These are phyloP conservation scores for Pseudogymnoascus sp. DNA, from an alignment of 2,329 filamentous ascomycete species.

Conservation along the genomic window DNA sequence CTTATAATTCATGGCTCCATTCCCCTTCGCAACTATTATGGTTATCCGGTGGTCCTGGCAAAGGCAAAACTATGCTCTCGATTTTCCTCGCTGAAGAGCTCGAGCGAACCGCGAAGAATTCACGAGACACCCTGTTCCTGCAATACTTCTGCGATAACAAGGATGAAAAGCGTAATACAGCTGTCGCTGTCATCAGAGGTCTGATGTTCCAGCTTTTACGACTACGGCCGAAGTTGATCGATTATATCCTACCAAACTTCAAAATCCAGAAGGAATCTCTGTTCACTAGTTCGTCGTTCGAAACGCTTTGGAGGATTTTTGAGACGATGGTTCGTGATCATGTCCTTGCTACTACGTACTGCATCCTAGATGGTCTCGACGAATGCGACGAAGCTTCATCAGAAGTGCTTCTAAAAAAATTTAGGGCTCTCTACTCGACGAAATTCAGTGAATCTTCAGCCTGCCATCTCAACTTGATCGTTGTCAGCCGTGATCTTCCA, in stretches of 20 bases:
- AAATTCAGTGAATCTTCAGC: neutral
- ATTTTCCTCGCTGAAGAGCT: neutral
- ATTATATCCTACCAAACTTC: slow-evolving; percentile 14
- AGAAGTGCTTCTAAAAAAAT: slow-evolving; percentile 15
- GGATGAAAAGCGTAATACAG: slow-evolving; percentile 32
- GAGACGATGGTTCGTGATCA: slow-evolving; percentile 20
- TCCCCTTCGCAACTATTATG: no score
- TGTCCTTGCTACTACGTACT: slow-evolving; percentile 17
- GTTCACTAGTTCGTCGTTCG: slow-evolving; percentile 11
- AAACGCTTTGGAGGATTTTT: slow-evolving; percentile 22
- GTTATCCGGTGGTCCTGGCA: no score
- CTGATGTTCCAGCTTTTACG: slow-evolving; percentile 32
- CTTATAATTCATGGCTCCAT: no score
- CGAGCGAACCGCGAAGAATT: neutral
- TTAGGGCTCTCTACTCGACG: slow-evolving; percentile 4
- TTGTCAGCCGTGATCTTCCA: slow-evolving; percentile 21
- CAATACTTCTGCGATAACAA: slow-evolving; percentile 39
- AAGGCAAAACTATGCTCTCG: neutral
- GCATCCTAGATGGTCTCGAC: slow-evolving; percentile 22
- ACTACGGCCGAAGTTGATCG: slow-evolving; percentile 12
- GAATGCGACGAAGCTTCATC: slow-evolving; percentile 16
- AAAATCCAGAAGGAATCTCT: slow-evolving; percentile 10
- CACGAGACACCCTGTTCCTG: neutral
- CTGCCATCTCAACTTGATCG: slow-evolving; percentile 19
- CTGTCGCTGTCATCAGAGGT: slow-evolving; percentile 35